Evolutionary conservation across 805 yeast genomes (phyloP).

Genomic region (Debaryomyces hansenii): DNA sequence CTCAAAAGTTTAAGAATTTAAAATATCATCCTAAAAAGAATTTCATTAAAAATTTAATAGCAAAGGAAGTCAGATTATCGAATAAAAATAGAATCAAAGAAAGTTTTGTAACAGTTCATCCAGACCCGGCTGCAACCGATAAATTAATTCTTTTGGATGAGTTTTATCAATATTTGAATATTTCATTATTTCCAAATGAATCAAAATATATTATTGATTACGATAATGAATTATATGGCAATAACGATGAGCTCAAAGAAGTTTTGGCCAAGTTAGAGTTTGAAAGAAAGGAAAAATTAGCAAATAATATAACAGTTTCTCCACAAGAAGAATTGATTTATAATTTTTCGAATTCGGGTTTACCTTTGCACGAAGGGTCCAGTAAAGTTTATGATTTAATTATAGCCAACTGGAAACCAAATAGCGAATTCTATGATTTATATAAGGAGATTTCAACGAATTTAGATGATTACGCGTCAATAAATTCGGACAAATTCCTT

Average conservation of each 20-base stretch:
- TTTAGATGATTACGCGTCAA: constrained; percentile 14
- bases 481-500: constrained; percentile 36
- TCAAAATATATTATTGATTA: constrained; percentile 29
- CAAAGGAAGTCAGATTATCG: constrained; percentile 82
- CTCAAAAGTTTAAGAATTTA: constrained; percentile 42
- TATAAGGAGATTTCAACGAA: constrained; percentile 29
- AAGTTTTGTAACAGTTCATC: constrained; percentile 50
- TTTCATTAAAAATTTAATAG: constrained; percentile 75
- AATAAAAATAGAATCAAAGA: constrained; percentile 68
- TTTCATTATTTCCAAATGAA: constrained; percentile 32
- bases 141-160: constrained; percentile 35
- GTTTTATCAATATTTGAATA: constrained; percentile 39
- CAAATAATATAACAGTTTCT: constrained; percentile 17
- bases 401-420: constrained; percentile 40
- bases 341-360: constrained; percentile 32
- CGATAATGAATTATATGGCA: constrained; percentile 37
- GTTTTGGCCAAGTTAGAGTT: constrained; percentile 23
- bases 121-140: constrained; percentile 27
- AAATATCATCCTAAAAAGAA: constrained; percentile 70
- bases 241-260: constrained; percentile 24
- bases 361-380: constrained; percentile 38
- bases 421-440: constrained; percentile 34
- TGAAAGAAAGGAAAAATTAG: constrained; percentile 18
- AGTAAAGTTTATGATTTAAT: constrained; percentile 42
- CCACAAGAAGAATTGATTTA: constrained; percentile 41